phyloP scores from a whole-genome alignment of 805 yeast species.

The Scheffersomyces lignosus region DNA sequence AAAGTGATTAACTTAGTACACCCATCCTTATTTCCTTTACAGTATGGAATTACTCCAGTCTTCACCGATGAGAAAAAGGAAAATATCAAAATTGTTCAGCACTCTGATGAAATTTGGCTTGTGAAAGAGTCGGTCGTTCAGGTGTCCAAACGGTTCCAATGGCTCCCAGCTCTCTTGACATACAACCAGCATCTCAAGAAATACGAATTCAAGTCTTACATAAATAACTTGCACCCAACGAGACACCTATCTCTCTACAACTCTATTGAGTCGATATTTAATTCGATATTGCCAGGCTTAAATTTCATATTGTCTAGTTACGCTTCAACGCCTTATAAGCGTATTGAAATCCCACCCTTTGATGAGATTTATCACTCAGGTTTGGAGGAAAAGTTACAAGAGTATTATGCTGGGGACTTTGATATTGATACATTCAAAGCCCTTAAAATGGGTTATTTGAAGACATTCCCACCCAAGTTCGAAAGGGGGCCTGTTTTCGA shows the following conservation, averaged over 20 bases:
- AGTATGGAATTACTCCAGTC: slow-evolving; percentile 28
- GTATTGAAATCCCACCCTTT: slow-evolving; percentile 13
- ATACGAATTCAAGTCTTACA: slow-evolving; percentile 10
- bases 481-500: background rate
- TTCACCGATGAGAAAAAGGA: slow-evolving; percentile 4
- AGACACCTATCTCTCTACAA: slow-evolving; percentile 21
- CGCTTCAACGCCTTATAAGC: slow-evolving; percentile 12
- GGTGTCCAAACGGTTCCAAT: slow-evolving; percentile 30
- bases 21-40: slow-evolving; percentile 40
- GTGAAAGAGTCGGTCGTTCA: slow-evolving; percentile 15
- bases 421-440: slow-evolving; percentile 3
- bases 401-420: too few species aligned
- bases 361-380: slow-evolving; percentile 8
- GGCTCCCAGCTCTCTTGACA: slow-evolving; percentile 33
- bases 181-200: slow-evolving; percentile 1
- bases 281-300: slow-evolving; percentile 28
- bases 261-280: slow-evolving; percentile 27
- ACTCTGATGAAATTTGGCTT: slow-evolving; percentile 6
- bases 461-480: background rate
- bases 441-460: slow-evolving; percentile 1
- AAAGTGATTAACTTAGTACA: slow-evolving; percentile 41
- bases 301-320: slow-evolving; percentile 21
- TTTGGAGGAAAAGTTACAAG: slow-evolving; percentile 10
- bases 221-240: slow-evolving; percentile 32
- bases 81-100: slow-evolving; percentile 9